These are phyloP conservation scores for Paraphaeosphaeria sporulosa DNA, from an alignment of 2,329 filamentous ascomycete species.

Conservation along the genomic window DNA sequence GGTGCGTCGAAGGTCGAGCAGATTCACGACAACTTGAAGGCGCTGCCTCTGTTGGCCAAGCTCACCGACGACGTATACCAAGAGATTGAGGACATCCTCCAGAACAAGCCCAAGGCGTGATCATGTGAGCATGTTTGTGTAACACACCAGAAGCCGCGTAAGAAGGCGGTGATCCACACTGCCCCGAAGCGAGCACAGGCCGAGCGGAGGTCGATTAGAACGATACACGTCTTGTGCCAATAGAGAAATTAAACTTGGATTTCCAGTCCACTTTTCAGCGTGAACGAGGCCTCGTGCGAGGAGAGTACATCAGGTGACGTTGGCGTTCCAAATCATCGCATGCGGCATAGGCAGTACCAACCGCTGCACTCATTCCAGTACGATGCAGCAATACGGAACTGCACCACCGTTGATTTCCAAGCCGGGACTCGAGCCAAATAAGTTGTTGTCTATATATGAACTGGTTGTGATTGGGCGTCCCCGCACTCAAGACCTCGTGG, in stretches of 20 bases:
- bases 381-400: neutral
- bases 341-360: conserved; percentile 7
- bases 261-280: conserved; percentile 3
- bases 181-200: conserved; percentile 7
- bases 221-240: conserved; percentile 3
- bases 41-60: conserved; percentile 52
- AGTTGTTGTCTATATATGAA: conserved; percentile 24
- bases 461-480: conserved; percentile 16
- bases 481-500: conserved; percentile 22
- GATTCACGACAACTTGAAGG: conserved; percentile 59
- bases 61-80: conserved; percentile 50
- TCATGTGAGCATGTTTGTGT: conserved; percentile 7
- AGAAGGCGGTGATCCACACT: neutral
- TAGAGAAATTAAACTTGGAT: conserved; percentile 10
- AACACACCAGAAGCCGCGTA: neutral
- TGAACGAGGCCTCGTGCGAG: neutral
- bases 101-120: conserved; percentile 47
- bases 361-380: conserved; percentile 4
- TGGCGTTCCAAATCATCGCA: conserved; percentile 22
- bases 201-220: conserved; percentile 6
- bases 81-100: conserved; percentile 50
- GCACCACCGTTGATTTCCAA: conserved; percentile 14
- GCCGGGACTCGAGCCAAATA: conserved; percentile 2
- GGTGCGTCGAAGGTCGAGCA: conserved; percentile 61
- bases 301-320: conserved; percentile 21